Evolutionary conservation across 2,329 filamentous ascomycete genomes (phyloP).

Genomic region (Xylariaceae sp.): DNA sequence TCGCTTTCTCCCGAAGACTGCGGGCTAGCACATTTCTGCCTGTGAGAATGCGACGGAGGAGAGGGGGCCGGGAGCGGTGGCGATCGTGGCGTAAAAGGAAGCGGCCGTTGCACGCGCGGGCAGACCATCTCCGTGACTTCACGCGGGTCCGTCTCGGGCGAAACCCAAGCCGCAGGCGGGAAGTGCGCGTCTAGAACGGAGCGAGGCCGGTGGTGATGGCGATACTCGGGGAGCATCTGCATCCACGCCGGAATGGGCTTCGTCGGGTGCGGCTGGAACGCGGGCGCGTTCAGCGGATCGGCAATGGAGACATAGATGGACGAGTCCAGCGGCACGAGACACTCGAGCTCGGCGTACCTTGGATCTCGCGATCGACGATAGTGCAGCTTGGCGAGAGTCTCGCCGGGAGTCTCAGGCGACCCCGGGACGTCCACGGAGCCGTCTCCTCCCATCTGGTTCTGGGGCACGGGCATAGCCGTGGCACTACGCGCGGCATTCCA

Average conservation of each 20-base stretch:
- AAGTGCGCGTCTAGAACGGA: constrained; percentile 31
- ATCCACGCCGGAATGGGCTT: constrained; percentile 52
- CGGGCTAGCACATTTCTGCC: not conserved
- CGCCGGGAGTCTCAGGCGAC: not conserved
- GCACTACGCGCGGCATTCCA: constrained; percentile 29
- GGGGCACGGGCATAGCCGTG: not conserved
- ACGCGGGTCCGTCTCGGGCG: not conserved
- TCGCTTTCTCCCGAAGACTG: not conserved
- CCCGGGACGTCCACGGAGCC: constrained; percentile 12
- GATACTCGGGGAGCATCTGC: constrained; percentile 31
- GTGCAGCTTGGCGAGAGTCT: constrained; percentile 15
- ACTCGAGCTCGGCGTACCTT: constrained; percentile 18
- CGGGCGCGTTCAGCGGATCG: constrained; percentile 44
- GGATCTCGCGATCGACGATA: constrained; percentile 15
- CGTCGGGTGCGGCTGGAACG: constrained; percentile 46
- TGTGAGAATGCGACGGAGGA: not conserved
- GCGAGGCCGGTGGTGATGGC: constrained; percentile 12
- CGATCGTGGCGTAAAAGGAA: not conserved
- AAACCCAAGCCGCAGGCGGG: not conserved
- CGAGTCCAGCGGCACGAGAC: constrained; percentile 29
- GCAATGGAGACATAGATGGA: constrained; percentile 48
- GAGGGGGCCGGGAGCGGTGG: not conserved
- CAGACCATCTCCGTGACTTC: not conserved
- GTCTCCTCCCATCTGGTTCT: constrained; percentile 19
- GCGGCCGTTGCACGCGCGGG: not conserved